Base-by-base conservation (phyloP, 495 filamentous ascomycete genomes). In the Penicillium maclennaniae region DNA sequence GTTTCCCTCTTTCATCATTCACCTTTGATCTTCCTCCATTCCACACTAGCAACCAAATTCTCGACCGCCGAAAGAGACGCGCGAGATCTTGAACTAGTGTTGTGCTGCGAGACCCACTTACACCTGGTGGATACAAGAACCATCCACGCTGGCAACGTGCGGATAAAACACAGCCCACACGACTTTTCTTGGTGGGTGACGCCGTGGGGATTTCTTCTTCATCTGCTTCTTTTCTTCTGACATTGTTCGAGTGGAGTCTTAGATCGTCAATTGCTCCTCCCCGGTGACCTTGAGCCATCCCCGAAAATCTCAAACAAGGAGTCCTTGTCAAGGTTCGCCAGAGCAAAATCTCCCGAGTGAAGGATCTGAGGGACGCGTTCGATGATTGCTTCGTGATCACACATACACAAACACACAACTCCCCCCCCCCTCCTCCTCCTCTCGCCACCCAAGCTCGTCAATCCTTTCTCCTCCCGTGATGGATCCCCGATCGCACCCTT, bases 401-500 rank as follows among this genome's bases (percentile, higher is more conserved):
- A 54, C 61, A 57, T 52, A 62, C 63, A 42, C 38, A 20, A 26
- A 17, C n/a, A 19, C 49, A 43, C 23, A 2, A 23, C 31, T 14
- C 15, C n/a, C n/a, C n/a, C n/a, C n/a, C n/a, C n/a, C n/a, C n/a
- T n/a, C n/a, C n/a, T n/a, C n/a, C n/a, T n/a, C n/a, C n/a, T 34
- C 31, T 34, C 31, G 15, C 31, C 10, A 10, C 27, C 10, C 31
- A 34, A 34, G 50, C 58, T 69, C 55, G 60, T 54, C 51, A 46
- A 54, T 55, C 59, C 54, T 36, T 48, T 52, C 25, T n/a, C 39
- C 37, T 53, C 57, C 65, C 70, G 73, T 66, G 69, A 78, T 78
- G 75, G 74, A 77, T 73, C 69, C 69, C 58, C 73, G 76, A 70
- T 75, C 75, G 69, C 78, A 81, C 68, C 75, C 71, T 64, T 78